Evolutionary conservation across 2,329 filamentous ascomycete species (phyloP).

Genomic region (Calcarisporium arbuscula): DNA sequence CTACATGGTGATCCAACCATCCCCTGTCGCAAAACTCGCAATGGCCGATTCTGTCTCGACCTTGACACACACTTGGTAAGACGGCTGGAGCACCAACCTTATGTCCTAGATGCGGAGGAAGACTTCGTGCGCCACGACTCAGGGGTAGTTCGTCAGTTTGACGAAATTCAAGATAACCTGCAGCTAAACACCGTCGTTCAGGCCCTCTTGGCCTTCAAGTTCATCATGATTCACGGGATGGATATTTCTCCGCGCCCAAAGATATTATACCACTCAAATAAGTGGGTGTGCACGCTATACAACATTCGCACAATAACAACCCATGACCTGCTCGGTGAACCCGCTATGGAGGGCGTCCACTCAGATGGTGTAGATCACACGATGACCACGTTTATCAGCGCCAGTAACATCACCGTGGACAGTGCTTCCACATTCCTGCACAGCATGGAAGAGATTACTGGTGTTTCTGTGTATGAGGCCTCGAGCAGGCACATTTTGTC

Average conservation of each 20-base stretch:
- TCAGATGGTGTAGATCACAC: conserved; percentile 25
- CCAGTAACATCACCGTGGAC: conserved; percentile 20
- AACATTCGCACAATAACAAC: conserved; percentile 22
- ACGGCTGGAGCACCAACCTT: conserved; percentile 23
- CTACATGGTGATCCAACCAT: conserved; percentile 21
- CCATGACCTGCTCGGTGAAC: conserved; percentile 20
- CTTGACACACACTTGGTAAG: conserved; percentile 16
- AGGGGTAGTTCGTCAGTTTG: conserved; percentile 19
- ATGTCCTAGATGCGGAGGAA: conserved; percentile 19
- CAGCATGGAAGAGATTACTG: conserved; percentile 18
- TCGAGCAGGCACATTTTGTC: conserved; percentile 14
- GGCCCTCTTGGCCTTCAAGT: conserved; percentile 24
- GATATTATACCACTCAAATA: conserved; percentile 20
- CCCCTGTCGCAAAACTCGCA: conserved; percentile 17
- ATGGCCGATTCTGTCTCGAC: conserved; percentile 21
- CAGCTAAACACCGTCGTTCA: conserved; percentile 24
- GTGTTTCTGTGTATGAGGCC: conserved; percentile 14
- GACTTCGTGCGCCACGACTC: conserved; percentile 25
- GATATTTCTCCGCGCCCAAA: conserved; percentile 13
- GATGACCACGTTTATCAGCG: conserved; percentile 23
- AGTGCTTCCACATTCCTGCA: conserved; percentile 25
- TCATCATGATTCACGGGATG: conserved; percentile 19
- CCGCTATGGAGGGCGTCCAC: conserved; percentile 25
- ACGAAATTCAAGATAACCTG: conserved; percentile 20
- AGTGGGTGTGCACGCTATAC: conserved; percentile 22